phyloP scores from a whole-genome alignment of 2,329 filamentous ascomycete species.

The Akanthomyces lecanii region DNA sequence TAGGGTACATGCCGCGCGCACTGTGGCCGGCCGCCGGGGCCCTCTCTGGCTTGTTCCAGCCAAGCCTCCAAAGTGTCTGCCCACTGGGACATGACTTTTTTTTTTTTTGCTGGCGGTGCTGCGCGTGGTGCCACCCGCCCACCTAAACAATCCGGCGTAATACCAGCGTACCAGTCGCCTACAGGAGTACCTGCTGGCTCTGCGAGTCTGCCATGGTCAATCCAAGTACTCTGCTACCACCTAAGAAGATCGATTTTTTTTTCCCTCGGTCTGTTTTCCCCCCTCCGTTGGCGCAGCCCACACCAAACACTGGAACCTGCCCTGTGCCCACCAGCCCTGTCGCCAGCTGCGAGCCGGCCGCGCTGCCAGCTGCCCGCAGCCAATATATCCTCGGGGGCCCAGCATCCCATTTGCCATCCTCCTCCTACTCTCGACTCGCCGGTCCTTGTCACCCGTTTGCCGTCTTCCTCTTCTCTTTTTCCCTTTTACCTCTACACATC shows the following conservation, averaged over 20 bases:
- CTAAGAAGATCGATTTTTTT: background rate
- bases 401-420: constrained; percentile 3
- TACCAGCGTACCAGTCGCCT: background rate
- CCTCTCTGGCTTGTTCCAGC: constrained; percentile 1
- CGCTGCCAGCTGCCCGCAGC: background rate
- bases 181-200: background rate
- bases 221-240: background rate
- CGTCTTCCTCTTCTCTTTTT: background rate
- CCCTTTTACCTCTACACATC: background rate
- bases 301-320: constrained; percentile 8
- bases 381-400: constrained; percentile 7
- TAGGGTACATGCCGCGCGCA: background rate
- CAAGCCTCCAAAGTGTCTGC: background rate
- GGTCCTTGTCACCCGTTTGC: constrained; percentile 9
- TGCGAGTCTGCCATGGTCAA: background rate
- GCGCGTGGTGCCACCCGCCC: constrained; percentile 5
- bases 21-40: background rate
- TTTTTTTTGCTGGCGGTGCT: background rate
- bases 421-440: constrained; percentile 7
- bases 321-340: constrained; percentile 7
- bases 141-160: background rate
- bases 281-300: background rate
- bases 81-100: background rate
- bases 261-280: background rate
- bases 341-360: background rate